Base-by-base conservation (phyloP, 768 basidiomycete species). In the Amanita jacksonii region DNA sequence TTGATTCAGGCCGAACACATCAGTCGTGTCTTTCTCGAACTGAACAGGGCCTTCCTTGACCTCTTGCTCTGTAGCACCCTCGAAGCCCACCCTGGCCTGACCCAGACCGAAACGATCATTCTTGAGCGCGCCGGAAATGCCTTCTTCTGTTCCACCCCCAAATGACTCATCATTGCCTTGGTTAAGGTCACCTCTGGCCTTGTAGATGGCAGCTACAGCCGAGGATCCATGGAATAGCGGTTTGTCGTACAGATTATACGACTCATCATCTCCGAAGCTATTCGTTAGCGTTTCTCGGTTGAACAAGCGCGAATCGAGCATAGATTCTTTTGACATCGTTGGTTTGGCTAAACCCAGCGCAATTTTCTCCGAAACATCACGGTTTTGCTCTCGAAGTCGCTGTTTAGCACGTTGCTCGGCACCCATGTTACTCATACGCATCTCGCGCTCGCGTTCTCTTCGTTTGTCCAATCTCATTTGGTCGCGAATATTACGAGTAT, bases 351-450 rank as follows among this genome's bases (percentile, higher is more conserved):
- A 78, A 30, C 96, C 96, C 24, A 99, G 79, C 3, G 96, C 96
- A 41, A 99, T 82, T 72, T 99, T 98, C 66, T 99, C 96, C 2
- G 96, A 99, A 37, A 99, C 98, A 62, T 98, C 96, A 56, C 96
- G 89, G 60, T 98, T 94, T 65, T 96, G 92, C 53, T 97, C 90
- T 43, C 87, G 80, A 16, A 94, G 92, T 48, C 98, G 70, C 75
- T 88, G 81, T 69, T 96, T 97, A 30, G 96, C 92, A 12, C 96
- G 76, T 57, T 92, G 89, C 63, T 98, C 96, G 22, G 84, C 77
- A 19, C 96, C 96, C 96, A 99, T 99, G 57, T 98, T 96, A 63
- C 76, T 91, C 92, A 98, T 94, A 48, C 96, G 74, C 87, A 99
- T 79, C 64, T 99, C 94, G 30, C 93, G 80, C 67, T 98, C 93